Evolutionary conservation across 805 yeast genomes (phyloP), one percentile per base, ranked within the genome.

Genomic region (Tetrapisispora arboricola): DNA sequence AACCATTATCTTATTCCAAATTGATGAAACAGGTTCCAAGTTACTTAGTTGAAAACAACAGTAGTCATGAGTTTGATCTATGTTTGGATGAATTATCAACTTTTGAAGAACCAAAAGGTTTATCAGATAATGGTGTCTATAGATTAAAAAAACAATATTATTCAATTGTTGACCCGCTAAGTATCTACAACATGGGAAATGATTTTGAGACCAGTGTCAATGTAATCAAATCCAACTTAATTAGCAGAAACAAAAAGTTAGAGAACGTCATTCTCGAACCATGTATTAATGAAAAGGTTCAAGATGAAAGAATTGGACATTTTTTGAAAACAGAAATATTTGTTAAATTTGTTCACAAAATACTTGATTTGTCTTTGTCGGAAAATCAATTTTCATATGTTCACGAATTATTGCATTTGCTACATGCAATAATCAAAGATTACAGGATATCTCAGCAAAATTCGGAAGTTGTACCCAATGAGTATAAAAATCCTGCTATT

Each of bases 61-160:
- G 46, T 28, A 44, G 58, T n/a, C 50, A 60, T 0, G 58, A 65
- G 12, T 69, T 76, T 43, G 82, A 76, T 46, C 58, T 56, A 3
- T 61, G 64, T 2, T 64, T 92, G 40, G 63, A 67, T 27, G 84
- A 84, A 49, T 65, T 78, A 22, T 70, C 85, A 1, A 68, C 61
- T 4, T 84, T 69, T 51, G 70, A 70, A 24, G 75, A 84, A 7
- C 92, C 94, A 4, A 67, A 70, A 17, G 84, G 84, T 3, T 59
- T 79, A 32, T 69, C 68, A 28, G 90, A 80, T 52, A 71, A 75
- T 44, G 94, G 94, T 18, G 71, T 72, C 35, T 84, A 80, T 56
- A 63, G 73, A 19, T 63, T 84, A 50, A 81, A 76, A 47, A 64
- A 68, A 11, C 58, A 63, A 2, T 46, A 64, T 8, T 71, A 64